Evolutionary conservation across 2,329 filamentous ascomycete species (phyloP).

Genomic region (Lasiodiplodia theobromae): DNA sequence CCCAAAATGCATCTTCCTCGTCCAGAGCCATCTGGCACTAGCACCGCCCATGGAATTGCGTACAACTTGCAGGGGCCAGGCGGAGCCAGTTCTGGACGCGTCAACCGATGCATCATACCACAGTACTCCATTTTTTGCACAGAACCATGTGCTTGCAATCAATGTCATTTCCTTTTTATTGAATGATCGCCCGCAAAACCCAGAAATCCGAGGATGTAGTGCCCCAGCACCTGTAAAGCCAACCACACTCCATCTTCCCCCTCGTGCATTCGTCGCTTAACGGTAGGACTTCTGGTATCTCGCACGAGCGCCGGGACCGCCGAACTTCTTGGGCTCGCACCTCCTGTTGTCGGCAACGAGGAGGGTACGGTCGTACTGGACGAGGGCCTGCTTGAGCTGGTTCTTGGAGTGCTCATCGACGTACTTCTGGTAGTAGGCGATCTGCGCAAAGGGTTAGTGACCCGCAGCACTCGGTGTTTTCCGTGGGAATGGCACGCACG

Average conservation of each 20-base stretch:
- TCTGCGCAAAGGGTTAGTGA: constrained; percentile 40
- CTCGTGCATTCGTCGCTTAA: constrained; percentile 63
- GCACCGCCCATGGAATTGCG: neutral
- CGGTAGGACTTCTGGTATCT: constrained; percentile 99
- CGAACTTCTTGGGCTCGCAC: constrained; percentile 99
- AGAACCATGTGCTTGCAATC: constrained; percentile 41
- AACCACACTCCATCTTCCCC: constrained; percentile 31
- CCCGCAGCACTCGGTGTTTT: neutral
- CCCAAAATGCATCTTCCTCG: neutral
- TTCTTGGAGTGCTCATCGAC: constrained; percentile 99
- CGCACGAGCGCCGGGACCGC: constrained; percentile 90
- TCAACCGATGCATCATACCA: constrained; percentile 23
- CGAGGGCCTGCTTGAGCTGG: constrained; percentile 95
- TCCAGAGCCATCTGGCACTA: neutral
- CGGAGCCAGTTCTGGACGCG: neutral
- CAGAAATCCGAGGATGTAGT: constrained; percentile 31
- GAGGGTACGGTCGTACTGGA: constrained; percentile 94
- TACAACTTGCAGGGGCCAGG: neutral
- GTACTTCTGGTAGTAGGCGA: constrained; percentile 99
- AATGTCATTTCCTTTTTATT: constrained; percentile 49
- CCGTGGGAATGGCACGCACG: constrained; percentile 49
- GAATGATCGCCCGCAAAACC: constrained; percentile 37
- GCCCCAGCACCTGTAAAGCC: constrained; percentile 28
- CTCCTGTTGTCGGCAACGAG: constrained; percentile 99
- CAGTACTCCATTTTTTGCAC: constrained; percentile 27